A percentile compares a stretch with the other conserved stretches of the same genome.
phyloP scores from a whole-genome alignment of 805 yeast species.

The Nakazawaea peltata region DNA sequence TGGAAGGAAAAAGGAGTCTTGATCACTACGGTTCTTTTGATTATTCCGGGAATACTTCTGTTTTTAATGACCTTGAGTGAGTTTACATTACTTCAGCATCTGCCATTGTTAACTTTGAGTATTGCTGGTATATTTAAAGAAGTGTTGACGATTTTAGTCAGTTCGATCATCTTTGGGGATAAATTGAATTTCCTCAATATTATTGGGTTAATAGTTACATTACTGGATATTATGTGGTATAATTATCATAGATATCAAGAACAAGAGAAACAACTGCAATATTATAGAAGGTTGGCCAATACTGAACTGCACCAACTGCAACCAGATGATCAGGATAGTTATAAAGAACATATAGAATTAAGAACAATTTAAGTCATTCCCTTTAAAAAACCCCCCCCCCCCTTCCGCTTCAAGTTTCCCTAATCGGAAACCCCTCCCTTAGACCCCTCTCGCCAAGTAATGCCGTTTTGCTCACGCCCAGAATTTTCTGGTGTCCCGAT shows the following conservation, averaged over 20 bases:
- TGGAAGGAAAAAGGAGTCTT: slow-evolving; percentile 59
- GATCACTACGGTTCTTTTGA: slow-evolving; percentile 47
- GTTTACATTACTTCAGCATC: slow-evolving; percentile 70
- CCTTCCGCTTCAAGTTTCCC: too few species aligned
- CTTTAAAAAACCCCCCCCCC: too few species aligned
- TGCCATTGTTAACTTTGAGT: slow-evolving; percentile 79
- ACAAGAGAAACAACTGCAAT: slow-evolving; percentile 5
- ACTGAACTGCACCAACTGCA: too few species aligned
- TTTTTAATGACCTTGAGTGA: slow-evolving; percentile 87
- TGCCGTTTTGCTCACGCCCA: too few species aligned
- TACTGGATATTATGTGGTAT: slow-evolving; percentile 77
- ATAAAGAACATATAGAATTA: neutral
- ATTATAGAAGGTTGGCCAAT: too few species aligned
- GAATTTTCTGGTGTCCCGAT: too few species aligned
- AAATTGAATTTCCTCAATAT: slow-evolving; percentile 56
- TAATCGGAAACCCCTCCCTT: too few species aligned
- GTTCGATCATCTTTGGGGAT: slow-evolving; percentile 72
- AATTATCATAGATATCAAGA: slow-evolving; percentile 53
- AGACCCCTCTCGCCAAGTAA: too few species aligned
- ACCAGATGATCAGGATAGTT: neutral
- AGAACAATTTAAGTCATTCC: too few species aligned
- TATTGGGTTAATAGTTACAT: slow-evolving; percentile 66
- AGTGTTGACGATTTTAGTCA: slow-evolving; percentile 65
- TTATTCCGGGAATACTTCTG: slow-evolving; percentile 81
- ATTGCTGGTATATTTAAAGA: slow-evolving; percentile 94